Evolutionary conservation across 2,329 filamentous ascomycete genomes (phyloP), one percentile per base, ranked within the genome.

Genomic region (Pseudocercospora fuligena): DNA sequence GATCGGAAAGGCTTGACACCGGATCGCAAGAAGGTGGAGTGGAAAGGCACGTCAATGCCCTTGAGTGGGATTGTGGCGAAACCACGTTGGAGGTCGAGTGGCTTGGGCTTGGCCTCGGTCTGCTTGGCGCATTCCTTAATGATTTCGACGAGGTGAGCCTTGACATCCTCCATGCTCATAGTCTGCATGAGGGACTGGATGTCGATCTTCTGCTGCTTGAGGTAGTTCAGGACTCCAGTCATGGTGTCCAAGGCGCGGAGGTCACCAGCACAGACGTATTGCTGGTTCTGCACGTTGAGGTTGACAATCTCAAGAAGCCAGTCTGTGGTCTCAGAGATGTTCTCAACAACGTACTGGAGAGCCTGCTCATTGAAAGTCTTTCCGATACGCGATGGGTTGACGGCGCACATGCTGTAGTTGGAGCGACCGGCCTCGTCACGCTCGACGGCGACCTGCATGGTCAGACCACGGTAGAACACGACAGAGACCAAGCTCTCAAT

Each of bases 301-400:
- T 99, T 99, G 87, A 99, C 95, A 85, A 99, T 98, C 82, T 99
- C 95, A 70, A 99, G 83, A 49, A 99, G 86, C 96, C 96, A 99
- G 67, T 90, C 90, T 5, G 95, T 98, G 79, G 93, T 90, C 80
- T 97, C 94, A 0, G 94, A 86, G 74, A 99, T 95, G 83, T 93
- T 97, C 85, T 93, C 92, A 25, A 98, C 94, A 43, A 99, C 93
- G 77, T 97, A 99, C 78, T 97, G 94, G 71, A 99, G 86, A 49
- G 95, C 95, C 79, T 95, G 92, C 82, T 99, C 95, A 82, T 96
- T 97, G 87, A 99, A 99, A 0, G 93, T 97, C 87, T 97, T 97
- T 77, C 92, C 96, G 80, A 99, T 97, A 71, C 95, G 90, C 85
- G 93, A 97, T 40, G 95, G 95, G 84, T 99, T 99, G 81, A 99